Evolutionary conservation across 345 rosid genomes (phyloP).

Genomic region (Eucalyptus tenuipes): DNA sequence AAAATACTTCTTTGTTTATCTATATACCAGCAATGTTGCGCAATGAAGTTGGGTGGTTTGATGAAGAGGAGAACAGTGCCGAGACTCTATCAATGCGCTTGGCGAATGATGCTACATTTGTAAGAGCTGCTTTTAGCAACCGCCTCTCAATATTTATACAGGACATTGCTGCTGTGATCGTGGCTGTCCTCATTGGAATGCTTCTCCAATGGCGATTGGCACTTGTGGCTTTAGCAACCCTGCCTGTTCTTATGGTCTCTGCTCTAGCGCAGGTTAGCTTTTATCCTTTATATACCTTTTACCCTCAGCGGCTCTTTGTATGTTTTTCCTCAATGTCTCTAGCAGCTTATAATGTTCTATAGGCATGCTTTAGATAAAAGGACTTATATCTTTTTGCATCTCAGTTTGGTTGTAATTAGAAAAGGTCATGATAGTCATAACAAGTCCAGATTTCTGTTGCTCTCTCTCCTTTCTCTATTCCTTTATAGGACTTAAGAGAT

Average conservation of each 20-base stretch:
- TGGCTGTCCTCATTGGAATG: slow-evolving; percentile 84
- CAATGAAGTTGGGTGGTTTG: slow-evolving; percentile 99
- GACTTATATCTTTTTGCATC: background rate
- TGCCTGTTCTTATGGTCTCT: slow-evolving; percentile 76
- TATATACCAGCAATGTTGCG: slow-evolving; percentile 83
- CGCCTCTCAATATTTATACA: slow-evolving; percentile 96
- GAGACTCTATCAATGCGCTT: slow-evolving; percentile 96
- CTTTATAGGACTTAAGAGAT: background rate
- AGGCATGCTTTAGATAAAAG: background rate
- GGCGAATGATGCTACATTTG: slow-evolving; percentile 99
- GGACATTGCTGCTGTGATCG: slow-evolving; percentile 86
- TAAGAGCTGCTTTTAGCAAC: slow-evolving; percentile 96
- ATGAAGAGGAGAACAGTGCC: slow-evolving; percentile 92
- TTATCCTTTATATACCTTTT: background rate
- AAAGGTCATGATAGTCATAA: background rate
- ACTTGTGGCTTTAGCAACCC: slow-evolving; percentile 89
- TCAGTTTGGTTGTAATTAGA: background rate
- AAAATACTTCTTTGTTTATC: background rate
- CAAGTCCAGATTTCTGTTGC: background rate
- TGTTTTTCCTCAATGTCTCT: background rate
- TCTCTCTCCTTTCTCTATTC: background rate
- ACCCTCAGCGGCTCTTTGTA: background rate
- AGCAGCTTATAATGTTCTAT: background rate
- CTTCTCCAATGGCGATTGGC: slow-evolving; percentile 88
- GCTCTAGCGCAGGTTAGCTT: slow-evolving; percentile 16